Conservation (phyloP, 108 stramenopile species). For the Cyclostephanos tholiformis region DNA sequence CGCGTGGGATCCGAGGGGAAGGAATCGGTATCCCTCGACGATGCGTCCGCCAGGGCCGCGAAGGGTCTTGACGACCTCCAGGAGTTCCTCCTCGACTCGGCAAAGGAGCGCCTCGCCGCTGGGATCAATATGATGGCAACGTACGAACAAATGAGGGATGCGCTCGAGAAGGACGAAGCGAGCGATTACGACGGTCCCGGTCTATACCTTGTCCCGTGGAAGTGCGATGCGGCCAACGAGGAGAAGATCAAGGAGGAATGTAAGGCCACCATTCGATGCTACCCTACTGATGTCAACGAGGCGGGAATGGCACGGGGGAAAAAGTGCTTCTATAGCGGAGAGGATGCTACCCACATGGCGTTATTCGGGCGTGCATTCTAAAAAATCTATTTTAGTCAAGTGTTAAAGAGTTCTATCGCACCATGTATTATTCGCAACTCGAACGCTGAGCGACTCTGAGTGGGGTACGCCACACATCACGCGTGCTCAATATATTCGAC, state of each 20-base stretch:
- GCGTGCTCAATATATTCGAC: background rate
- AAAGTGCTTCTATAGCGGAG: conserved; percentile 95
- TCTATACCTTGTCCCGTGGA: conserved; percentile 96
- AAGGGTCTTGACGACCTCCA: conserved; percentile 76
- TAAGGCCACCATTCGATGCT: conserved; percentile 98
- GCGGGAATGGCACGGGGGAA: conserved; percentile 73
- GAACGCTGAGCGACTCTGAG: background rate
- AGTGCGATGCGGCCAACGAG: conserved; percentile 92
- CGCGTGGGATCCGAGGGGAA: conserved; percentile 84
- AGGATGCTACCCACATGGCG: conserved; percentile 97
- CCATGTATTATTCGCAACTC: background rate
- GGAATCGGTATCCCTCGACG: conserved; percentile 57
- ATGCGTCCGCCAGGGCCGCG: conserved; percentile 46
- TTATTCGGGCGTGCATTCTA: conserved; percentile 96
- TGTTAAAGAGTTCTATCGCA: background rate
- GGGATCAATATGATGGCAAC: conserved; percentile 73
- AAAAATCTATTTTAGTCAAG: conserved; percentile 13
- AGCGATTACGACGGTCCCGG: conserved; percentile 85
- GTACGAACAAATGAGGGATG: conserved; percentile 92
- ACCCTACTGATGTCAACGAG: conserved; percentile 90
- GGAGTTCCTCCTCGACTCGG: conserved; percentile 60
- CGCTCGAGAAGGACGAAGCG: conserved; percentile 81
- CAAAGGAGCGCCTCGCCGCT: conserved; percentile 62
- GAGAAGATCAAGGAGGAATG: conserved; percentile 95
- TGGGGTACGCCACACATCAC: conserved; percentile 11